Evolutionary conservation across 306 rosid species (phyloP), one percentile per base, ranked within the genome.

Genomic region (Mimosa bimucronata): DNA sequence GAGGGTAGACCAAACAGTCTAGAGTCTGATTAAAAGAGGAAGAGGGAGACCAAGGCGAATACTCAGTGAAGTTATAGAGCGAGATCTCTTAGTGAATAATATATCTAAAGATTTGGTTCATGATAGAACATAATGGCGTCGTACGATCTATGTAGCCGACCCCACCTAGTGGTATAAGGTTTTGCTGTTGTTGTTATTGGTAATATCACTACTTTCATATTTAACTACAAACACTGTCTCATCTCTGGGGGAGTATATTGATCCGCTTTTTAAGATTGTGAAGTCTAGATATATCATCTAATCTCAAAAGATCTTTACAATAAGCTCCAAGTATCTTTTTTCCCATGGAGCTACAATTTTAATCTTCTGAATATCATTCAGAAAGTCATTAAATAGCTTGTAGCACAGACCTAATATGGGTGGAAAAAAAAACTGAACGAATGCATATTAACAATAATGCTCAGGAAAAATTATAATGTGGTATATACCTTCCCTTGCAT

Each of bases 401-500:
- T 70, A 55, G 67, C 65, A 44, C 26, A 81, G 34, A 68, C 34
- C 42, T 53, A 74, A 74, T 19, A 61, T 61, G 67, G 38, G 11
- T 61, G 38, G 38, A 2, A 34, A 11, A 26, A 48, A 29, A 28
- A 6, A 5, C 38, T 28, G 4, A 28, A 28, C 38, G 3, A 28
- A 61, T 21, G 13, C 62, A 1, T 55, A 9, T 55, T 19, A 8
- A 55, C 28, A 21, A 7, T 55, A 21, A 25, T 34, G 23, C 28
- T 30, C 30, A 12, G 80, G 60, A 72, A 76, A 64, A 71, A 82
- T 4, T 25, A 60, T 44, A 73, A 73, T 23, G 74, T 69, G 48
- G 65, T 40, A 18, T 41, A 34, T 89, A 93, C 98, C 98, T 95
- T 95, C 86, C 99, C 99, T 84, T 93, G 96, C 85, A 87, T 85